Conservation (phyloP, 1,284 basidiomycete species). For the Ceratobasidium sp. region DNA sequence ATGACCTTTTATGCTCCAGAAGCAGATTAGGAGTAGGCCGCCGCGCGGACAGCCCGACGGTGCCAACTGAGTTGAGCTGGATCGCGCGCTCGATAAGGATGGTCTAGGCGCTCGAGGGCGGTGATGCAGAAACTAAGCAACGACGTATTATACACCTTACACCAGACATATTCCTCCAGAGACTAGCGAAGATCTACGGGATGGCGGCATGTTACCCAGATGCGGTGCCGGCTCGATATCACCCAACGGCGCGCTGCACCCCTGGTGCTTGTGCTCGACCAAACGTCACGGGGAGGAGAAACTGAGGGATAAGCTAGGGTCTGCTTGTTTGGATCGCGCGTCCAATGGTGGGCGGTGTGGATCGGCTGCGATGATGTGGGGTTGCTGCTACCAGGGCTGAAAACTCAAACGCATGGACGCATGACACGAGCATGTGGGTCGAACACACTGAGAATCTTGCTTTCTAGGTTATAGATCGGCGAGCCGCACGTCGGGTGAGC, state of each 20-base stretch:
- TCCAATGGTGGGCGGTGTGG: background rate
- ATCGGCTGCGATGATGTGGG: background rate
- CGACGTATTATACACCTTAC: background rate
- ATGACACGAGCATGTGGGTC: background rate
- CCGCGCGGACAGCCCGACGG: constrained; percentile 21
- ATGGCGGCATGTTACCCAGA: constrained; percentile 13
- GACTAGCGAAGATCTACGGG: constrained; percentile 27
- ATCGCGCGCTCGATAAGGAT: constrained; percentile 28
- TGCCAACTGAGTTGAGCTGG: constrained; percentile 41
- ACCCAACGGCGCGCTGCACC: constrained; percentile 3
- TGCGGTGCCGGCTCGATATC: constrained; percentile 38
- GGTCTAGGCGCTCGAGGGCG: constrained; percentile 4
- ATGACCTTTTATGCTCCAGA: constrained; percentile 15
- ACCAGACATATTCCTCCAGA: background rate
- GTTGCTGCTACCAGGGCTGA: background rate
- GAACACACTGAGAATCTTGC: background rate
- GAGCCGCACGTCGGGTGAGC: background rate
- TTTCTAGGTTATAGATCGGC: background rate
- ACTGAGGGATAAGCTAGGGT: constrained; percentile 1
- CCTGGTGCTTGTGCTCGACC: constrained; percentile 1
- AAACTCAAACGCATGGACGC: background rate
- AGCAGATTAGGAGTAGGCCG: constrained; percentile 14
- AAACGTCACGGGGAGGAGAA: constrained; percentile 1
- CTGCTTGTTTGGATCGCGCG: constrained; percentile 10
- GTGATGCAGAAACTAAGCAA: constrained; percentile 27